Percentiles rank a stretch among this genome's conserved stretches.
Conservation (phyloP, 176 grass and related monocot species). For the Carex littledalei region DNA sequence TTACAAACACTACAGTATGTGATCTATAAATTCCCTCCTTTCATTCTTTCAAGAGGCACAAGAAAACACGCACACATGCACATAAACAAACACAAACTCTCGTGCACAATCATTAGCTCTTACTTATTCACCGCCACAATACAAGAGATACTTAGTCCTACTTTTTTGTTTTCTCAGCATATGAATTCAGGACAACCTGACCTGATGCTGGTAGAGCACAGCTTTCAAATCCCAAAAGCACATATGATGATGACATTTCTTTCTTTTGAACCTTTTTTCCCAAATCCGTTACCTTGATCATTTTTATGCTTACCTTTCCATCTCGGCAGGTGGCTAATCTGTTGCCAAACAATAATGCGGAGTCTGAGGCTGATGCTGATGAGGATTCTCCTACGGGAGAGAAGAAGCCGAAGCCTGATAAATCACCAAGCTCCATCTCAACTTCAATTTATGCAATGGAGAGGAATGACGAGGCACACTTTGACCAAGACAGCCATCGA, state of each 20-base stretch:
- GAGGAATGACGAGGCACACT: slow-evolving; percentile 19
- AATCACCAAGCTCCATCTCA: slow-evolving; percentile 11
- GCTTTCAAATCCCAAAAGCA: not conserved
- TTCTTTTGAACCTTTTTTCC: not conserved
- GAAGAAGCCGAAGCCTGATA: slow-evolving; percentile 68
- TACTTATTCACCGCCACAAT: not conserved
- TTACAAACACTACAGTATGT: not conserved
- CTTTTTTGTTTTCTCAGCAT: not conserved
- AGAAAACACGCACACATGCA: not conserved
- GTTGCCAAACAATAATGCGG: slow-evolving; percentile 48
- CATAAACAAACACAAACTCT: not conserved
- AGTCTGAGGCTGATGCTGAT: slow-evolving; percentile 70
- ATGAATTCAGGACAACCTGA: not conserved
- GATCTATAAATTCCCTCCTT: not conserved
- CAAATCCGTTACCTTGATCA: not conserved
- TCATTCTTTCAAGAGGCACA: not conserved
- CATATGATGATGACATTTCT: not conserved
- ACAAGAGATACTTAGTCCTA: not conserved
- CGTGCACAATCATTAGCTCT: not conserved
- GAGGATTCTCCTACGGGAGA: slow-evolving; percentile 67
- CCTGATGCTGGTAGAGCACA: not conserved
- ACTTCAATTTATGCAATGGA: slow-evolving; percentile 21
- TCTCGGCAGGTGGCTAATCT: slow-evolving; percentile 27
- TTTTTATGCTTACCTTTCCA: not conserved
- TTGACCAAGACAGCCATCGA: slow-evolving; percentile 17